These are phyloP conservation scores for Metschnikowia drakensbergensis DNA, from an alignment of 805 yeast species.

Conservation along the genomic window DNA sequence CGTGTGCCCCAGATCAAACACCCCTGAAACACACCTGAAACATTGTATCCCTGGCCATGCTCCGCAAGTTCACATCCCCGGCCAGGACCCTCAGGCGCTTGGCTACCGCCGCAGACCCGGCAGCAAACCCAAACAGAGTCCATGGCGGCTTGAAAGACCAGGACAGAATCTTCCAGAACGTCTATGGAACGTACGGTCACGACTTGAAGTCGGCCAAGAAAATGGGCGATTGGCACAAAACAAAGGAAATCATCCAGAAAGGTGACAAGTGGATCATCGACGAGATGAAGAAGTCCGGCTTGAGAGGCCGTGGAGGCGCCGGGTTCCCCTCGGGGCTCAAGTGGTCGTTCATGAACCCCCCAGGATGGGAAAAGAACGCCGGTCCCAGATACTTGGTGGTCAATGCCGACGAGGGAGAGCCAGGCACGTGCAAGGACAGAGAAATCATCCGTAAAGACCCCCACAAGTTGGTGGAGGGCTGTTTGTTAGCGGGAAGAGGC, in stretches of 20 bases:
- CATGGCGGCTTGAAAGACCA: constrained; percentile 77
- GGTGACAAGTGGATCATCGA: constrained; percentile 90
- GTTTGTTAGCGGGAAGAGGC: constrained; percentile 82
- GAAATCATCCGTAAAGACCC: constrained; percentile 90
- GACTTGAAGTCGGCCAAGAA: constrained; percentile 70
- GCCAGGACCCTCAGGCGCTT: constrained; percentile 30
- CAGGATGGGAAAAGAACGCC: constrained; percentile 86
- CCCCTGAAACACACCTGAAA: not conserved
- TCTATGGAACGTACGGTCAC: constrained; percentile 70
- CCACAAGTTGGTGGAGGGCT: constrained; percentile 89
- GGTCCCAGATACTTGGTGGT: constrained; percentile 90
- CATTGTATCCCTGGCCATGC: constrained; percentile 21
- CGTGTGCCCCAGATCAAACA: not conserved
- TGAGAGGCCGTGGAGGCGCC: constrained; percentile 92
- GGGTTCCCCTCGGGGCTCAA: constrained; percentile 89
- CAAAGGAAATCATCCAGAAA: constrained; percentile 76
- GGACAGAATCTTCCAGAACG: constrained; percentile 84
- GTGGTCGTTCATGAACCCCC: constrained; percentile 94
- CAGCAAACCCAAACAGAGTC: constrained; percentile 47
- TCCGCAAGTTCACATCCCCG: constrained; percentile 31
- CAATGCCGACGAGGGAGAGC: constrained; percentile 94
- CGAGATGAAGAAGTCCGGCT: constrained; percentile 78
- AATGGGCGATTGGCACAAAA: constrained; percentile 91
- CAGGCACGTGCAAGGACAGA: constrained; percentile 91
- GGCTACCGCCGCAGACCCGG: constrained; percentile 47